Percentiles rank a stretch among this genome's conserved stretches.
Conservation (phyloP, 2,329 filamentous ascomycete species). For the Arachnomyces sp. region DNA sequence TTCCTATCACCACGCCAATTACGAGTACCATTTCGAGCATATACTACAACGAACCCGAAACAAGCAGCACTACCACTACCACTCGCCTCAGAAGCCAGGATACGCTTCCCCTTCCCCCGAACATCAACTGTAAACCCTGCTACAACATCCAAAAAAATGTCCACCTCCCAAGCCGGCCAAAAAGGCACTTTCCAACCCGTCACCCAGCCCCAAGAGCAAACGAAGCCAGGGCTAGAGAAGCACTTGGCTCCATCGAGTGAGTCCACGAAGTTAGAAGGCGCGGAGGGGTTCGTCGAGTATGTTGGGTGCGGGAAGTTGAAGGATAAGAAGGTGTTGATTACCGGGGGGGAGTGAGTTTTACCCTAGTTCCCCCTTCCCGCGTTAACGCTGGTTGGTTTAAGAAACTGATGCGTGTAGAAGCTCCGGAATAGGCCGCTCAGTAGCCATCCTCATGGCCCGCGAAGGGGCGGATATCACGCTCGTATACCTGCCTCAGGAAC, state of each 20-base stretch:
- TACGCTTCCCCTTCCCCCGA: no score
- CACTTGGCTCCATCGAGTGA: slow-evolving; percentile 25
- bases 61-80: no score
- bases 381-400: no score
- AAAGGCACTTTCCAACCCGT: no score
- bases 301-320: slow-evolving; percentile 42
- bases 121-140: no score
- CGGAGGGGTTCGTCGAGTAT: slow-evolving; percentile 27
- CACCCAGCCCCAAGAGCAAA: no score
- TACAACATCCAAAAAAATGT: no score
- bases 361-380: neutral
- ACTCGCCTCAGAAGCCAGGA: no score
- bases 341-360: slow-evolving; percentile 45
- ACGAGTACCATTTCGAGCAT: no score
- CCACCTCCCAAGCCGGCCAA: no score
- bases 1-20: no score
- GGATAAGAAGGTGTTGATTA: slow-evolving; percentile 46
- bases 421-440: slow-evolving; percentile 47
- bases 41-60: no score
- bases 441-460: slow-evolving; percentile 49
- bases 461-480: slow-evolving; percentile 52
- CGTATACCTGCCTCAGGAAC: slow-evolving; percentile 48
- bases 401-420: slow-evolving; percentile 19
- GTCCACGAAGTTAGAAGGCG: slow-evolving; percentile 25
- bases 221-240: slow-evolving; percentile 10